Conservation (phyloP, 2,329 filamentous ascomycete species). For the Aspergillus sp. region DNA sequence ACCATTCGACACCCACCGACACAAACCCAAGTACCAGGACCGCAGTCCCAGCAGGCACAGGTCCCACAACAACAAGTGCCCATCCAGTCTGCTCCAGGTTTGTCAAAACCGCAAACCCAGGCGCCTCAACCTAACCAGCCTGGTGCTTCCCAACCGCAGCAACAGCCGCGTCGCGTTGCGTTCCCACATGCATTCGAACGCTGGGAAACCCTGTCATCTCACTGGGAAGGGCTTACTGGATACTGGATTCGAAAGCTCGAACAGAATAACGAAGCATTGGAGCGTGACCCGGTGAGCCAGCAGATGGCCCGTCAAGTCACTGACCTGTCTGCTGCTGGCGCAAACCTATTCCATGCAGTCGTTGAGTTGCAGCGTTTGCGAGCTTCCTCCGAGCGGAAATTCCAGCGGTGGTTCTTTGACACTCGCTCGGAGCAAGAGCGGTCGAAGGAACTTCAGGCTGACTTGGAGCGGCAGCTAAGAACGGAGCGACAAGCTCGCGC, state of each 20-base stretch:
- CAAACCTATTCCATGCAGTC: slow-evolving; percentile 95
- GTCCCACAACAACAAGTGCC: slow-evolving; percentile 3
- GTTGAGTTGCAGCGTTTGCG: slow-evolving; percentile 92
- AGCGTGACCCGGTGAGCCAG: slow-evolving; percentile 76
- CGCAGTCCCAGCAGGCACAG: slow-evolving; percentile 17
- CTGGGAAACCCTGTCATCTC: slow-evolving; percentile 94
- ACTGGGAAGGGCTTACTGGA: slow-evolving; percentile 95
- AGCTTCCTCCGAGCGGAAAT: slow-evolving; percentile 94
- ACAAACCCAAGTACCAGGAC: slow-evolving; percentile 1
- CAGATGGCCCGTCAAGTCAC: slow-evolving; percentile 93
- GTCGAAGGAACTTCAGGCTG: slow-evolving; percentile 75
- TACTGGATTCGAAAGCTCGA: slow-evolving; percentile 96
- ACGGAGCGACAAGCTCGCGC: slow-evolving; percentile 69
- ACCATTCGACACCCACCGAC: slow-evolving; percentile 10
- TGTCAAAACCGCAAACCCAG: slow-evolving; percentile 26
- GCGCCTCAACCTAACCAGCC: slow-evolving; percentile 25
- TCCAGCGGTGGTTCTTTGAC: slow-evolving; percentile 98
- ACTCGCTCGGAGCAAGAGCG: slow-evolving; percentile 85
- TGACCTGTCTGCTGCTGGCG: slow-evolving; percentile 93
- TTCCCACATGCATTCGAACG: slow-evolving; percentile 97
- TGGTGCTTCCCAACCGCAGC: slow-evolving; percentile 31
- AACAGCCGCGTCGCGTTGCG: slow-evolving; percentile 55
- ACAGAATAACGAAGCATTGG: slow-evolving; percentile 82
- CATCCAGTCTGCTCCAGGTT: slow-evolving; percentile 15
- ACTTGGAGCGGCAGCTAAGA: slow-evolving; percentile 73